Base-by-base conservation (phyloP, 495 filamentous ascomycete species). In the Aspergillus egyptiacus region DNA sequence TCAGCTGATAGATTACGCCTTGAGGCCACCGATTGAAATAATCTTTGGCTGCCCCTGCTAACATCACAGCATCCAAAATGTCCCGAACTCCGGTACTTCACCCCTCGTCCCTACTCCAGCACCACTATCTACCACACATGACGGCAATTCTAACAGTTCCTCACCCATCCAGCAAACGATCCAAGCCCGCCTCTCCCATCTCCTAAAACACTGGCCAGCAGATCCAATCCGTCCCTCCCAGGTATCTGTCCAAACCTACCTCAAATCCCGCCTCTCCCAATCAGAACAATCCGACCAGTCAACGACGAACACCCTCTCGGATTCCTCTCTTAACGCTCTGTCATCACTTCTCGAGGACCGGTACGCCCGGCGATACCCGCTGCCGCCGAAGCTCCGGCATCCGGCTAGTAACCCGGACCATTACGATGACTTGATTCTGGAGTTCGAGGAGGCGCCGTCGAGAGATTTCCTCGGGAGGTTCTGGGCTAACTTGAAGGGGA, bases 401-500 rank as follows among this genome's bases (percentile, higher is more conserved):
- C 90, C 90, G 1, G 77, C 76, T 27, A 87, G 80, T 58, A 84
- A 89, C 50, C 88, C 89, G 22, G 80, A 74, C 3, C 80, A 95
- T 64, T 96, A 91, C 60, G 74, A 80, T 20, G 74, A 86, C 52
- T 62, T 96, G 5, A 60, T 87, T 46, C 72, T 68, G 46, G 90
- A 91, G 66, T 78, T 89, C 31, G 78, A 83, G 40, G 84, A 82
- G 63, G 86, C 84, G 14, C 85, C 85, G 19, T 71, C 61, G 33
- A 69, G 86, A 6, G 77, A 78, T 35, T 85, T 72, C 65, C 55
- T 78, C 22, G 72, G 73, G 2, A 70, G 79, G 43, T 37, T 81
- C 50, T 50, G 64, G 47, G 81, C 84, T 56, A 77, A 71, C 52
- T 57, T 86, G 57, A 76, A 73, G 56, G 86, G 86, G n/a, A 61